Evolutionary conservation across 352 stramenopile species (phyloP), one percentile per base, ranked within the genome.

Genomic region (Phytophthora melonis): DNA sequence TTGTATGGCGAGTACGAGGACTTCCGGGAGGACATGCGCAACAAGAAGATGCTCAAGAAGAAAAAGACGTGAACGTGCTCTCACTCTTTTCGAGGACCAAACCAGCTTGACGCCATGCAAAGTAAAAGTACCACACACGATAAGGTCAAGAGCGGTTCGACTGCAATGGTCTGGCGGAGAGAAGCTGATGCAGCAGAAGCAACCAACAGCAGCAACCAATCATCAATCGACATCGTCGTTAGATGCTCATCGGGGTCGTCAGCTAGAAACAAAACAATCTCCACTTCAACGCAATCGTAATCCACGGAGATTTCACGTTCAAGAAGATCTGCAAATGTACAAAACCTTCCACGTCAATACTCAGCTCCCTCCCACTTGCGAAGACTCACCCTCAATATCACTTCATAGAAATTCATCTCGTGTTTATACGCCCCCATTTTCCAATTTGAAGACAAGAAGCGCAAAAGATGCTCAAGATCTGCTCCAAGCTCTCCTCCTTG

Each of bases 1-100:
- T 78, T 89, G 5, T 86, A 86, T 70, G 90, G 90, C 16, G 90
- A 95, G 65, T 93, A 93, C 63, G 90, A 97, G 73, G 90, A 97
- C 68, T 93, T 87, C 63, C 66, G 71, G 68, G 90, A 97, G 78
- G 90, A 95, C 54, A 79, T 94, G 56, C 88, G 90, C 69, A 95
- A 97, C 64, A 91, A 93, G 74, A 93, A 94, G 59, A 60, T 94
- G 71, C 58, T 84, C 30, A 93, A 93, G 63, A 93, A 92, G 74
- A 90, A 88, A 78, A 92, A 88, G 68, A 80, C 82, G 58, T 89
- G 66, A 86, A 82, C 82, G 58, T 89, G 66, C 85, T n/a, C 34
- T n/a, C 18, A 58, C 34, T 14, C 41, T 21, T 9, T 25, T 25
- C 19, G 23, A 34, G 32, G 18, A 32, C 25, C 14, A n/a, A 58